Evolutionary conservation across 176 grass and related monocot species (phyloP), one percentile per base, ranked within the genome.

Genomic region (Oryza rufipogon): DNA sequence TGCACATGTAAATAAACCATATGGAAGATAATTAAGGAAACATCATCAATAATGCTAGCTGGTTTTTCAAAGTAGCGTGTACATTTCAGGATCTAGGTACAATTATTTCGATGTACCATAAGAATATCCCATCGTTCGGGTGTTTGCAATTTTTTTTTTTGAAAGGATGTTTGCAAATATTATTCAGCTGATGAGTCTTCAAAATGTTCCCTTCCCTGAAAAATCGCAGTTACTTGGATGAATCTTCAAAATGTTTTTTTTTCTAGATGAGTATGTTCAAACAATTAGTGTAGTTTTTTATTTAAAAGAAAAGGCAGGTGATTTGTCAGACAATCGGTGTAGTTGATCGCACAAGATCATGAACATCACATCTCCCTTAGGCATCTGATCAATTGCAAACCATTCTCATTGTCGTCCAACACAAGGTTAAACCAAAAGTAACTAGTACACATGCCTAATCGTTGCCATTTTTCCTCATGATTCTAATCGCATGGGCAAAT

Each of bases 1-100:
- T 92, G 89, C 85, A 92, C 76, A 82, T 89, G 71, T 82, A 81
- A 86, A 89, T 88, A 61, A 93, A 81, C 47, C 70, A 49, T 75
- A 61, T 75, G 17, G 32, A 81, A 95, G 65, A 80, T 82, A 86
- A 85, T 70, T 14, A 76, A 87, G 47, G 36, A 87, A 71, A 34
- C 47, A 92, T 71, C 19, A 80, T 79, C 1, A 70, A 75, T 14
- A 26, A n/a, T 33, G 33, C 48, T 44, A 84, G 2, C 10, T 25
- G 30, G 34, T 79, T 28, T 79, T 70, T 72, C 36, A 16, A 74
- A 68, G 17, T 7, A 45, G 25, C 28, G 15, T 20, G 34, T 5
- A 68, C 44, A 73, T 67, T 30, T 67, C 45, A 81, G 23, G 68
- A 54, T 65, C 1, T 33, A 76, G 11, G 69, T 19, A 70, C 73